These are phyloP conservation scores for Cystoderma amianthinum DNA, from an alignment of 768 basidiomycete genomes.

Conservation along the genomic window DNA sequence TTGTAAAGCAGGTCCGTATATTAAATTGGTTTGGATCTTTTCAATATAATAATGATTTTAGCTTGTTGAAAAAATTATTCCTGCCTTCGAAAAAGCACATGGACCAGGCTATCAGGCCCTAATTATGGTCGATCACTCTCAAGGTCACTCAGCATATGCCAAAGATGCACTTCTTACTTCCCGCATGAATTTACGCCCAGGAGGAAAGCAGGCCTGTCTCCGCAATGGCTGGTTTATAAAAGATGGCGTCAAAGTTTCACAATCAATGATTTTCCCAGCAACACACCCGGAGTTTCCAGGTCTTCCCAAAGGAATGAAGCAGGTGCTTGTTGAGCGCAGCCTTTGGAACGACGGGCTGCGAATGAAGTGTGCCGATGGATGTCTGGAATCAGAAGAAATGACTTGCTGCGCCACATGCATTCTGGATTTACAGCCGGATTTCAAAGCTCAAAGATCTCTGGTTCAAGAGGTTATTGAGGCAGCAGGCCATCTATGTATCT, in stretches of 20 bases:
- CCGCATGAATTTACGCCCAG: constrained; percentile 19
- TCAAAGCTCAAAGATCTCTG: constrained; percentile 19
- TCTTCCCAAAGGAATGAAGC: constrained; percentile 7
- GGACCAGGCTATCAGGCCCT: constrained; percentile 14
- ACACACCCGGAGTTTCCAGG: constrained; percentile 16
- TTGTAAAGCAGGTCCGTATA: constrained; percentile 8
- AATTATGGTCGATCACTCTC: constrained; percentile 22
- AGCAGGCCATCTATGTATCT: constrained; percentile 24
- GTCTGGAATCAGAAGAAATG: constrained; percentile 1
- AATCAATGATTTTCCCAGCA: constrained; percentile 21
- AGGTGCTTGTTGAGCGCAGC: constrained; percentile 6
- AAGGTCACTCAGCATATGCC: constrained; percentile 20
- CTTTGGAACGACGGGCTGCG: neutral
- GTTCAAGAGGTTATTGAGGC: constrained; percentile 17
- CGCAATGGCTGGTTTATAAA: constrained; percentile 14
- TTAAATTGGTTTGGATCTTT: neutral
- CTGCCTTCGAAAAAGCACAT: constrained; percentile 1
- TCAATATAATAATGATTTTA: neutral
- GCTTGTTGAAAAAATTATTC: constrained; percentile 1
- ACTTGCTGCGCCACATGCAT: constrained; percentile 4
- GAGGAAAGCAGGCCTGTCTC: constrained; percentile 1
- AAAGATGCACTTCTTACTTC: constrained; percentile 16
- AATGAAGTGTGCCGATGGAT: constrained; percentile 4
- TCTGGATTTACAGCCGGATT: constrained; percentile 15
- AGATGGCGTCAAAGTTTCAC: constrained; percentile 12